phyloP scores from a whole-genome alignment of 768 basidiomycete species.

The Amanita brunnescens region DNA sequence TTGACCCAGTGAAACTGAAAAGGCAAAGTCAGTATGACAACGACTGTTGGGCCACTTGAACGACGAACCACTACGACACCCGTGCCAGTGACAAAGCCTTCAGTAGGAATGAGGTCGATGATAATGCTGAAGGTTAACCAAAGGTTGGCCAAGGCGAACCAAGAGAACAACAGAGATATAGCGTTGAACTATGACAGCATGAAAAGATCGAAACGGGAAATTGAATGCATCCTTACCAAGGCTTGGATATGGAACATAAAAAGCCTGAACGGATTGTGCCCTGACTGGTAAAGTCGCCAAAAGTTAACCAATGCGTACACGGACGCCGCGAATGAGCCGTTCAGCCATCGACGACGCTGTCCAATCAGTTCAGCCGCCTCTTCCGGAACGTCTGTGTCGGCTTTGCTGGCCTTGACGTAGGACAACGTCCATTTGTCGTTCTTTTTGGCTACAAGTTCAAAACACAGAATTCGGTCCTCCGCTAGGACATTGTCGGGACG shows the following conservation, averaged over 20 bases:
- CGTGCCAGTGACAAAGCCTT: conserved; percentile 24
- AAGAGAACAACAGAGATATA: conserved; percentile 78
- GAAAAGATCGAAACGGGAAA: not conserved
- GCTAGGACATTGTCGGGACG: conserved; percentile 28
- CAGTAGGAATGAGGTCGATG: conserved; percentile 69
- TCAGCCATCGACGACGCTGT: conserved; percentile 93
- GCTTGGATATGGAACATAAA: conserved; percentile 95
- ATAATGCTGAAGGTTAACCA: conserved; percentile 95
- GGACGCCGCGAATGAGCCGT: conserved; percentile 91
- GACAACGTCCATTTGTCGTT: conserved; percentile 83
- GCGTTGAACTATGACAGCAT: conserved; percentile 59
- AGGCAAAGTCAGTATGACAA: conserved; percentile 40
- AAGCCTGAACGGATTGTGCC: conserved; percentile 42
- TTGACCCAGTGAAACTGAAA: conserved; percentile 65
- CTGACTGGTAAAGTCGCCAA: conserved; percentile 10
- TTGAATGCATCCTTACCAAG: conserved; percentile 41
- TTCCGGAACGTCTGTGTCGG: conserved; percentile 93
- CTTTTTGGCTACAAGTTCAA: conserved; percentile 91
- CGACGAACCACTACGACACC: conserved; percentile 20
- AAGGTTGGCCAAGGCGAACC: conserved; percentile 88
- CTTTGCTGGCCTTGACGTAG: conserved; percentile 89
- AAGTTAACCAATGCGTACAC: conserved; percentile 92
- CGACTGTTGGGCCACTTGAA: conserved; percentile 70
- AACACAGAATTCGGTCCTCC: conserved; percentile 95
- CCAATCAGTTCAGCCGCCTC: conserved; percentile 84